Evolutionary conservation across 2,329 filamentous ascomycete genomes (phyloP).

Genomic region (Thielaviopsis musarum): DNA sequence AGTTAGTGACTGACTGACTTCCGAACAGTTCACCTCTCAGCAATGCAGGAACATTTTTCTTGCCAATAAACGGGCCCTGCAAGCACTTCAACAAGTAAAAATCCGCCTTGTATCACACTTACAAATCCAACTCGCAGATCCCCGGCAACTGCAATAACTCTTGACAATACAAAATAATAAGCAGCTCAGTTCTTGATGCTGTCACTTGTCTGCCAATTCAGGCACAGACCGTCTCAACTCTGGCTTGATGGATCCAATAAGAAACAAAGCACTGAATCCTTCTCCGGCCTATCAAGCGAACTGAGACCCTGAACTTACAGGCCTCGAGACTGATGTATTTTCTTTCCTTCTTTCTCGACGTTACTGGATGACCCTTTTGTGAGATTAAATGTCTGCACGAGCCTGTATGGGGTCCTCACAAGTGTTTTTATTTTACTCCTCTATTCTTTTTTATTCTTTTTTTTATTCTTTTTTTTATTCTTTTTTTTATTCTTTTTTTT

Average conservation of each 20-base stretch:
- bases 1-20: no score
- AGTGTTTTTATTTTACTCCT: background rate
- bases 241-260: background rate
- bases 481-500: background rate
- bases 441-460: background rate
- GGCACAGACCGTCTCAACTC: background rate
- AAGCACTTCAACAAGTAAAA: background rate
- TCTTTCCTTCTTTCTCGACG: no score
- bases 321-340: no score
- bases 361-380: background rate
- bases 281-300: background rate
- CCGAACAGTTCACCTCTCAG: background rate
- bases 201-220: background rate
- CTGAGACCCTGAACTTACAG: no score
- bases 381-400: background rate
- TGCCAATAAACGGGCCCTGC: background rate
- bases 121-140: background rate
- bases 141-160: background rate
- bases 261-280: background rate
- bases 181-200: no score
- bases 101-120: background rate
- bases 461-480: background rate
- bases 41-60: background rate
- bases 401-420: background rate
- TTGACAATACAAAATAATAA: no score